Percentiles rank a stretch among this genome's conserved stretches.
These are phyloP conservation scores for Backusella psychrophila DNA, from an alignment of 192 early-diverging fungal genomes.

Conservation along the genomic window DNA sequence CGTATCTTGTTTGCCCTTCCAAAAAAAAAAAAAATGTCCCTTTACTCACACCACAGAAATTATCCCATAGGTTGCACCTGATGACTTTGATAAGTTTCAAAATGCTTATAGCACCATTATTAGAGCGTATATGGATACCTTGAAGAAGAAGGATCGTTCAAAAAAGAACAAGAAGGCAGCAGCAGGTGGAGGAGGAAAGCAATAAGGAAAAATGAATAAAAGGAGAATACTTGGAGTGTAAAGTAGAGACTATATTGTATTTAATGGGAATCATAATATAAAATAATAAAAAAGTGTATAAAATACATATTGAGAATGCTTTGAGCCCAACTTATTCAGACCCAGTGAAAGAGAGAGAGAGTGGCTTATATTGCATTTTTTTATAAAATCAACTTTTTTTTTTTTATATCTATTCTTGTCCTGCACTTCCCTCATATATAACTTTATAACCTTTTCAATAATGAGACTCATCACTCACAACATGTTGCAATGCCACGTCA, in stretches of 20 bases:
- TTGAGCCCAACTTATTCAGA: neutral
- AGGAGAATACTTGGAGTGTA: neutral
- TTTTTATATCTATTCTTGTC: neutral
- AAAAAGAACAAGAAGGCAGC: slow-evolving; percentile 28
- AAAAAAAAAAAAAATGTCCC: neutral
- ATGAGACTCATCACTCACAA: slow-evolving; percentile 98
- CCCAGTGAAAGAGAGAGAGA: neutral
- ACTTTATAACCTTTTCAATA: neutral
- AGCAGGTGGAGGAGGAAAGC: neutral
- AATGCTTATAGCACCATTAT: slow-evolving; percentile 32
- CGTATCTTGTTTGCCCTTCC: neutral
- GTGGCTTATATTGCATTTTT: slow-evolving; percentile 6
- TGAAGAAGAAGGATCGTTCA: slow-evolving; percentile 34
- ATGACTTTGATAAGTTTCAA: slow-evolving; percentile 32
- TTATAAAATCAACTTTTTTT: neutral
- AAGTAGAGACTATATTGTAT: too few species aligned
- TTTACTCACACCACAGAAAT: neutral
- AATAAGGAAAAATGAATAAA: neutral
- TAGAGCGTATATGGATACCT: slow-evolving; percentile 37
- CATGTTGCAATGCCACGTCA: slow-evolving; percentile 98
- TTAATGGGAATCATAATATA: too few species aligned
- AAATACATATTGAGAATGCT: too few species aligned
- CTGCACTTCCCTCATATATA: neutral
- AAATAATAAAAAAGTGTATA: too few species aligned
- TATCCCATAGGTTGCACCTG: slow-evolving; percentile 21